phyloP scores from a whole-genome alignment of 805 yeast genomes.

The Candida loeiensis region DNA sequence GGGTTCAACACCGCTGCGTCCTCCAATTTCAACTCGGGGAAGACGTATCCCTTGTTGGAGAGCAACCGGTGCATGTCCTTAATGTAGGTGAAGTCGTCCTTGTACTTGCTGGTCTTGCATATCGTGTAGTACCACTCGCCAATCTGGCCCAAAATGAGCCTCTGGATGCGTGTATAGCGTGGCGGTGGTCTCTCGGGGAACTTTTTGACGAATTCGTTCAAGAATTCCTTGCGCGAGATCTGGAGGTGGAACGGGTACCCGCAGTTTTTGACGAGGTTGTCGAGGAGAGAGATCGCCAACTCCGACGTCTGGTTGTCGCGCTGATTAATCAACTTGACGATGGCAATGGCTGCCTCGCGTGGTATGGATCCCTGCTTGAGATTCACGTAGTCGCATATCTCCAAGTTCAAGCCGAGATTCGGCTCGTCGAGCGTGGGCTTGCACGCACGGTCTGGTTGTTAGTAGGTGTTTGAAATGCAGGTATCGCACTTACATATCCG shows the following conservation, averaged over 20 bases:
- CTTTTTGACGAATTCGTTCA: constrained; percentile 86
- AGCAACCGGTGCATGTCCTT: constrained; percentile 94
- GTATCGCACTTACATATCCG: constrained; percentile 36
- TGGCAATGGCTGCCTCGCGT: constrained; percentile 85
- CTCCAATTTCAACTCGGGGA: constrained; percentile 87
- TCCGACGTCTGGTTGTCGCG: constrained; percentile 80
- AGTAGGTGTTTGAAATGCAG: neutral
- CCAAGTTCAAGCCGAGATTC: constrained; percentile 80
- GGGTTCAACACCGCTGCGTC: constrained; percentile 94
- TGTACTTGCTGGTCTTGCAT: constrained; percentile 83
- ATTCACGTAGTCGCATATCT: constrained; percentile 89
- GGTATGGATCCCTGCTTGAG: constrained; percentile 89
- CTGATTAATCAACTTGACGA: constrained; percentile 77
- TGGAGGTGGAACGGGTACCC: constrained; percentile 97
- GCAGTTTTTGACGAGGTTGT: constrained; percentile 92
- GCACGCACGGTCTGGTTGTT: constrained; percentile 68
- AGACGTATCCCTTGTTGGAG: constrained; percentile 84
- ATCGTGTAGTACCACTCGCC: constrained; percentile 98
- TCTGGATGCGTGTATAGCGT: constrained; percentile 77
- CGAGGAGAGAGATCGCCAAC: constrained; percentile 79
- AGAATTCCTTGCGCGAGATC: constrained; percentile 89
- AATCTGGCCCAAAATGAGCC: constrained; percentile 80
- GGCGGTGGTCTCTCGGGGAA: constrained; percentile 95
- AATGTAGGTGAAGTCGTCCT: constrained; percentile 87
- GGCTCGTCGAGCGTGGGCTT: constrained; percentile 81